Evolutionary conservation across 1,284 basidiomycete genomes (phyloP), one percentile per base, ranked within the genome.

Genomic region (Boletus semigastroideus): DNA sequence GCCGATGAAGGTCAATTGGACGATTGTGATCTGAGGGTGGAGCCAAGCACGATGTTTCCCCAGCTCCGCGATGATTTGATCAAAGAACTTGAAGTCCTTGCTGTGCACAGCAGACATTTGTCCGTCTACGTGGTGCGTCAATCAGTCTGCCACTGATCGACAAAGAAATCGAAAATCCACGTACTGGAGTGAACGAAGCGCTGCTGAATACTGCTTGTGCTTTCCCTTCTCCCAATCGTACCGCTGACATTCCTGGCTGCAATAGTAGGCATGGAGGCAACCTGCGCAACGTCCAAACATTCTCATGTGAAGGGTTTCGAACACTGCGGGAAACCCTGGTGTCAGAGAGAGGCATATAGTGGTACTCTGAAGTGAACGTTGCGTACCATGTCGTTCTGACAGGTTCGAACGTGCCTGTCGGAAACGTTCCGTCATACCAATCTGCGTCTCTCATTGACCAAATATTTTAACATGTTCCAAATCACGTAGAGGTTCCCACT

Each of bases 131-230:
- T n/a, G 36, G 27, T 25, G n/a, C n/a, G 40, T 52, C 28, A 47
- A 30, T 12, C 10, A n/a, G 11, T 13, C 11, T 33, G 31, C 14
- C 31, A 14, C 13, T 14, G 5, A 12, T 33, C 31, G 31, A 19
- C 14, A 11, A 13, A 7, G 13, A 5, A 28, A 34, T 4, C 2
- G 37, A 41, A 20, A 31, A 0, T 31, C 13, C 12, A 62, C 64
- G 34, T 51, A 68, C 67, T 25, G 6, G 55, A 53, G 22, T 41
- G 57, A 11, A 46, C 19, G 33, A 45, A 57, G 5, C 64, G 67
- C 31, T 57, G 38, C 5, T 57, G 66, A 30, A 66, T 68, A 68
- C n/a, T 53, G 45, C 39, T 62, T 68, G 48, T 69, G 64, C 30
- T 52, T 65, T 19, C 64, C 64, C 12, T 51, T 30, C 38, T 38